Evolutionary conservation across 495 filamentous ascomycete species (phyloP).

Genomic region (Penicillium silybi): DNA sequence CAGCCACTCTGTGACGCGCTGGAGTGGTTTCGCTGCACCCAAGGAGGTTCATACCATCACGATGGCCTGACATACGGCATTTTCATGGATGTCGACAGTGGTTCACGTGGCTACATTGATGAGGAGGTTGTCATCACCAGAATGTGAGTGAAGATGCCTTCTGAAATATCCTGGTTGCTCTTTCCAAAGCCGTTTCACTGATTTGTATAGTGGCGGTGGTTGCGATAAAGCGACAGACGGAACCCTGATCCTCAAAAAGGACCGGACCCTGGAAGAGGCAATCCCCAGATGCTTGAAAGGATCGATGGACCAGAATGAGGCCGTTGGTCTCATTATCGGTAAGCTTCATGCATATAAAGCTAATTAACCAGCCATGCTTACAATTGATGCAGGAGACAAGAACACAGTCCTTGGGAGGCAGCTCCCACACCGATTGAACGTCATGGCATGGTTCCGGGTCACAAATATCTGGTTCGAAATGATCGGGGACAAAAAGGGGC

Average conservation of each 20-base stretch:
- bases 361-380: not conserved
- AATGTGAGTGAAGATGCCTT: conserved; percentile 46
- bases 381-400: conserved; percentile 39
- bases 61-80: conserved; percentile 45
- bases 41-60: conserved; percentile 55
- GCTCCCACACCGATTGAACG: conserved; percentile 61
- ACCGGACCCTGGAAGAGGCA: conserved; percentile 36
- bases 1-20: conserved; percentile 64
- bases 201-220: conserved; percentile 49
- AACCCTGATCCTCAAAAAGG: conserved; percentile 35
- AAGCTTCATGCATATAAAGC: conserved; percentile 12
- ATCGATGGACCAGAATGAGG: conserved; percentile 29
- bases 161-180: not conserved
- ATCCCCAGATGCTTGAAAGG: conserved; percentile 33
- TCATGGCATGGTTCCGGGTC: conserved; percentile 70
- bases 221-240: conserved; percentile 35
- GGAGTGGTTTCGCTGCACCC: conserved; percentile 59
- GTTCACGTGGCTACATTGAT: conserved; percentile 54
- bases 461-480: conserved; percentile 72
- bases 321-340: conserved; percentile 61
- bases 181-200: conserved; percentile 12
- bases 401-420: conserved; percentile 50
- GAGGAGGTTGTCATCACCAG: conserved; percentile 64
- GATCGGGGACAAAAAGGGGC: conserved; percentile 35
- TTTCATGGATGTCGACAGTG: conserved; percentile 57